Evolutionary conservation across 164 flowering plant species (phyloP).

Genomic region (Chloranthus sessilifolius): DNA sequence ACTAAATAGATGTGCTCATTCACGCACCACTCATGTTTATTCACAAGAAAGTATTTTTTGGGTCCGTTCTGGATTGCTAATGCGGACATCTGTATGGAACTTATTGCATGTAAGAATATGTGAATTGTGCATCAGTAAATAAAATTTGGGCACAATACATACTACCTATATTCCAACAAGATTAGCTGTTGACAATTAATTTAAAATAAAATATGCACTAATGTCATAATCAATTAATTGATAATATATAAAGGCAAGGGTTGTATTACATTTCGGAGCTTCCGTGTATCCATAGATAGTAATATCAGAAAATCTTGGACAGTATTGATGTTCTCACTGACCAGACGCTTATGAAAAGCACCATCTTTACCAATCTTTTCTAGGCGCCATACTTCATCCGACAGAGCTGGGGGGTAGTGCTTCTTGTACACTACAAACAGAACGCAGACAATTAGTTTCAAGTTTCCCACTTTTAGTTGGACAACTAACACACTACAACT

Average conservation of each 20-base stretch:
- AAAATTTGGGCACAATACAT: too few relatives aligned
- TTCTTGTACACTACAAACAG: slow-evolving; percentile 67
- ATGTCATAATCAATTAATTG: background rate
- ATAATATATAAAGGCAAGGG: slow-evolving; percentile 4
- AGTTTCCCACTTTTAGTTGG: background rate
- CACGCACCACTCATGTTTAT: too few relatives aligned
- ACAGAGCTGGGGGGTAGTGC: slow-evolving; percentile 69
- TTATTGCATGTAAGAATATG: too few relatives aligned
- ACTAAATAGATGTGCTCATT: too few relatives aligned
- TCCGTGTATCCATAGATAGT: slow-evolving; percentile 39
- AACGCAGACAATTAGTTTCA: slow-evolving; percentile 6
- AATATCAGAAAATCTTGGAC: slow-evolving; percentile 65
- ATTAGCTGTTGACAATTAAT: too few relatives aligned
- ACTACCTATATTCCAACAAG: too few relatives aligned
- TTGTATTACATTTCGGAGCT: slow-evolving; percentile 44
- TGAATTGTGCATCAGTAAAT: too few relatives aligned
- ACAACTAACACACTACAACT: background rate
- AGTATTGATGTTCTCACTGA: slow-evolving; percentile 33
- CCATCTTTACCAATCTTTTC: slow-evolving; percentile 90
- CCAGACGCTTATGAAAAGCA: slow-evolving; percentile 67
- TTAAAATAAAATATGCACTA: too few relatives aligned
- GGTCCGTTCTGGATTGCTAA: too few relatives aligned
- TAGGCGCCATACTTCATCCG: slow-evolving; percentile 82
- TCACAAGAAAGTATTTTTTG: too few relatives aligned
- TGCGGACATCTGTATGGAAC: too few relatives aligned